Evolutionary conservation across 1,284 basidiomycete species (phyloP), one percentile per base, ranked within the genome.

Genomic region (Ustilago bromivora): DNA sequence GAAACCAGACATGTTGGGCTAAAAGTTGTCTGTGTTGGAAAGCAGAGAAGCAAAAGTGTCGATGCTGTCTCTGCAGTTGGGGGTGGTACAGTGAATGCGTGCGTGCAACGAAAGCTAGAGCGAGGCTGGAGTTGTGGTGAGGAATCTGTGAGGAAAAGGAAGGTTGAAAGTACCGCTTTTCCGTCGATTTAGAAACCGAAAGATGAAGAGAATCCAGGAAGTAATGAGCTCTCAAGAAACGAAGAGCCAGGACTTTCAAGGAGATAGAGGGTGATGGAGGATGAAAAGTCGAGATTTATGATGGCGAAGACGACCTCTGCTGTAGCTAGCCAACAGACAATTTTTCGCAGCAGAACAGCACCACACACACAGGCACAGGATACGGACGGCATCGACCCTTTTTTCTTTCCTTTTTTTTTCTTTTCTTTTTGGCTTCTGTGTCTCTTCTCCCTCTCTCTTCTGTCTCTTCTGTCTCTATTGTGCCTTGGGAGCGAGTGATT

Each of bases 1-100:
- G 76, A 85, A 85, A 57, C 82, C 78, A 67, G 83, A 85, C 84
- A 85, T 85, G 55, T 55, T 68, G 65, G 32, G 19, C 52, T 28
- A 5, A 40, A 51, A 34, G 23, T 51, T 47, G 17, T 61, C 35
- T 49, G 34, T 31, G 34, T 5, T 3, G 38, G 32, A 34, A 28
- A 57, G 66, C 71, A 73, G 70, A 67, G 68, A 67, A 68, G 71
- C 66, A 59, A 34, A 13, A 47, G 23, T 51, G 49, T 52, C 7
- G 28, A 51, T 36, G 66, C 71, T 64, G 31, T 53, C 64, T 66
- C 71, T 67, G 63, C 65, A 15, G 11, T 9, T 28, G 23, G 23
- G 36, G 57, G 47, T 17, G 46, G 40, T 46, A 28, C 49, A 9
- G 28, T 51, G 46, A 19, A 31, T 57, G 28, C 55, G 47, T 9